These are phyloP conservation scores for Puya raimondii DNA, from an alignment of 176 grass and related monocot species.

Conservation along the genomic window DNA sequence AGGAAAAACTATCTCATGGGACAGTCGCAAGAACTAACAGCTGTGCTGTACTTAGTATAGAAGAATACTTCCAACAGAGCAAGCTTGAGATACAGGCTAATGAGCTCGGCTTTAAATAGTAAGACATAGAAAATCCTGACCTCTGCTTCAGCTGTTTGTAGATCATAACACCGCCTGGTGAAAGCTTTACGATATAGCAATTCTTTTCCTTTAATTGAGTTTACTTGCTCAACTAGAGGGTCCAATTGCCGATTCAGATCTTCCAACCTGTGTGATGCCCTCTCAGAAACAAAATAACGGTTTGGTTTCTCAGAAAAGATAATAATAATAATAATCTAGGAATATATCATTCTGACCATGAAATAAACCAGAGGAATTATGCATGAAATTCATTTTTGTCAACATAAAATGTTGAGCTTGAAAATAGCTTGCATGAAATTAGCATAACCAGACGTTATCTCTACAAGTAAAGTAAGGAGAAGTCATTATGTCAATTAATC, in stretches of 20 bases:
- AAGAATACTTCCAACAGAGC: not conserved
- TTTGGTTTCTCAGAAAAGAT: too few relatives aligned
- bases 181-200: slow-evolving; percentile 41
- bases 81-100: not conserved
- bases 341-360: not conserved
- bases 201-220: slow-evolving; percentile 40
- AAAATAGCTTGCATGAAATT: not conserved
- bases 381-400: not conserved
- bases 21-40: not conserved
- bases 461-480: not conserved
- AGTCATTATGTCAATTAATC: not conserved
- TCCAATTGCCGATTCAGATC: slow-evolving; percentile 21
- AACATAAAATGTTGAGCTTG: not conserved
- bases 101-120: too few relatives aligned
- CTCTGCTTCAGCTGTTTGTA: slow-evolving; percentile 69
- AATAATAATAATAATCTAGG: not conserved
- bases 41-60: not conserved
- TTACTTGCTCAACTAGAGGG: slow-evolving; percentile 20
- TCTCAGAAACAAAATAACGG: not conserved
- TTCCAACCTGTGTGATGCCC: slow-evolving; percentile 37
- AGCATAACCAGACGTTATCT: not conserved
- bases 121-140: slow-evolving; percentile 14
- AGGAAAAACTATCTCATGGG: not conserved
- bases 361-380: not conserved
- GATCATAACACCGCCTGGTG: slow-evolving; percentile 36